phyloP scores from a whole-genome alignment of 257 asterid species.

The Hygrophila difformis region DNA sequence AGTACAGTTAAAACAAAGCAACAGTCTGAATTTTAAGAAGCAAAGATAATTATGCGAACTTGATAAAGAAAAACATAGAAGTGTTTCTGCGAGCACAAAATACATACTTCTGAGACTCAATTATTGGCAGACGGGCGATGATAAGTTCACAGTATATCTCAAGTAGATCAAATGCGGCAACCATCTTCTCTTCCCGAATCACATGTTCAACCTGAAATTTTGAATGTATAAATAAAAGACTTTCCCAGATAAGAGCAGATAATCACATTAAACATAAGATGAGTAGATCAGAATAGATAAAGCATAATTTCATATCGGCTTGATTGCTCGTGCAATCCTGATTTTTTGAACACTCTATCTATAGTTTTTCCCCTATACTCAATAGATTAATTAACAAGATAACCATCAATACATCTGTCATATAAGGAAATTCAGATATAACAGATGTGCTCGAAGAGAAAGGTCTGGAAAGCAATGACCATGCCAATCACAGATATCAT shows the following conservation, averaged over 20 bases:
- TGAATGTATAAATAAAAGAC: slow-evolving; percentile 11
- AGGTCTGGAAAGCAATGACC: no score
- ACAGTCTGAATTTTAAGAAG: slow-evolving; percentile 9
- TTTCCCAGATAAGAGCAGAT: not conserved
- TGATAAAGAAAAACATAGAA: slow-evolving; percentile 2
- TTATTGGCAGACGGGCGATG: slow-evolving; percentile 70
- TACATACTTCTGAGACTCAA: slow-evolving; percentile 91
- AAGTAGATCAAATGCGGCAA: slow-evolving; percentile 87
- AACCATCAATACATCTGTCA: no score
- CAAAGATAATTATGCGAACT: slow-evolving; percentile 3
- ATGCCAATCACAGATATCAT: no score
- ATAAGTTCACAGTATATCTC: slow-evolving; percentile 83
- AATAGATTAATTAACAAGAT: no score
- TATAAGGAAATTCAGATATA: no score
- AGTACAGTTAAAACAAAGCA: not conserved
- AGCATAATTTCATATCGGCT: no score
- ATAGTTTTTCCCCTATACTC: no score
- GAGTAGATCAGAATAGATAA: not conserved
- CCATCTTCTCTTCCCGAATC: slow-evolving; percentile 90
- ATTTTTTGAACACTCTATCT: no score
- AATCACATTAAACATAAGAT: not conserved
- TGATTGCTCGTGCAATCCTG: no score
- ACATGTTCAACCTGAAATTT: slow-evolving; percentile 87
- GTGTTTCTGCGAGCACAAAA: slow-evolving; percentile 14
- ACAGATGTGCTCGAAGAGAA: no score